Evolutionary conservation across 345 rosid genomes (phyloP).

Genomic region (Euphorbia lathyris): DNA sequence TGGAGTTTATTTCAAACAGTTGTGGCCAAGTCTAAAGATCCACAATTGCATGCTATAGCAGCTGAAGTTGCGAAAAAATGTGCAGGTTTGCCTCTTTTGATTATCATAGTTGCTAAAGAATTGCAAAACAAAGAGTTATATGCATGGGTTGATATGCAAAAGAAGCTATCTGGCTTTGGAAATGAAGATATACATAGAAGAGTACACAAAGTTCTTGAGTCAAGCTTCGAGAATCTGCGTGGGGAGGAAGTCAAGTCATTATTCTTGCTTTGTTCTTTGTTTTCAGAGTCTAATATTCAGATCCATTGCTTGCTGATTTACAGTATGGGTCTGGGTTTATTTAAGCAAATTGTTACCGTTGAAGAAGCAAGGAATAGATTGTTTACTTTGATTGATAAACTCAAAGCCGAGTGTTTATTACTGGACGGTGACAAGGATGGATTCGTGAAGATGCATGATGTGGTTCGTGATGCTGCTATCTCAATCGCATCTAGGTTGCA

Average conservation of each 20-base stretch:
- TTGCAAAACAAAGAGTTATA: slow-evolving; percentile 8
- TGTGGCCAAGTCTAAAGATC: slow-evolving; percentile 3
- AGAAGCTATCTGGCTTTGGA: neutral
- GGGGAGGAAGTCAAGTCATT: slow-evolving; percentile 22
- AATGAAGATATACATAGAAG: neutral
- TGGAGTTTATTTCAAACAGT: slow-evolving; percentile 23
- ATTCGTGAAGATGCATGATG: neutral
- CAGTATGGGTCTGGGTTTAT: neutral
- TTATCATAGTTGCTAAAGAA: slow-evolving; percentile 16
- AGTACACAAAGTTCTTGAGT: slow-evolving; percentile 4
- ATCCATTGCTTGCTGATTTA: neutral
- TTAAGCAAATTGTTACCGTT: neutral
- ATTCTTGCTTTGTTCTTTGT: slow-evolving; percentile 19
- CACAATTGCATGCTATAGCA: slow-evolving; percentile 6
- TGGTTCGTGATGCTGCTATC: neutral
- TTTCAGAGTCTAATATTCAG: neutral
- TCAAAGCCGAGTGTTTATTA: neutral
- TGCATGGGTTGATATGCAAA: neutral
- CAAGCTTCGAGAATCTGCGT: slow-evolving; percentile 27
- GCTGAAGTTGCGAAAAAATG: slow-evolving; percentile 14
- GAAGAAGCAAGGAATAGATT: slow-evolving; percentile 1
- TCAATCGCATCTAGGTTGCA: neutral
- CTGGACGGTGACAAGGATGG: neutral
- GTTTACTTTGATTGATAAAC: neutral
- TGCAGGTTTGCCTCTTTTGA: slow-evolving; percentile 31